Conservation (phyloP, 805 yeast species). For the Nakazawaea anatomiae region DNA sequence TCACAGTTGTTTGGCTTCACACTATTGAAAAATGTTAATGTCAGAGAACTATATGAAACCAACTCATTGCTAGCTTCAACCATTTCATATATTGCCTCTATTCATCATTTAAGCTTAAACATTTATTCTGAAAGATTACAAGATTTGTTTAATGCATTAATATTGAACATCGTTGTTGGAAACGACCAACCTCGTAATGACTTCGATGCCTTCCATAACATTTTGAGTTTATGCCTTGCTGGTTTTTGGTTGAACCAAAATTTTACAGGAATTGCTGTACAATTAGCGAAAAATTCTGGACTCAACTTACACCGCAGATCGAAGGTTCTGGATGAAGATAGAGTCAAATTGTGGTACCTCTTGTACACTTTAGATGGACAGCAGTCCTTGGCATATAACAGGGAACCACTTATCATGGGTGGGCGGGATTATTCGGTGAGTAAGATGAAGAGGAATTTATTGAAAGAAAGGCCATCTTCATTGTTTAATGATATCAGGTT, state of each 20-base stretch:
- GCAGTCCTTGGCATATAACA: slow-evolving; percentile 54
- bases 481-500: slow-evolving; percentile 45
- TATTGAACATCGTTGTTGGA: slow-evolving; percentile 25
- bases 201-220: slow-evolving; percentile 50
- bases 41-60: slow-evolving; percentile 37
- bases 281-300: slow-evolving; percentile 51
- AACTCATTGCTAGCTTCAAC: slow-evolving; percentile 53
- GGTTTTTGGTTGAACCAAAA: slow-evolving; percentile 66
- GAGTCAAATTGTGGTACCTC: slow-evolving; percentile 60
- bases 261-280: slow-evolving; percentile 65
- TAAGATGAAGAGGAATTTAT: slow-evolving; percentile 5
- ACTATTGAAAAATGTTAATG: slow-evolving; percentile 41
- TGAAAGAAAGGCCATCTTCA: slow-evolving; percentile 13
- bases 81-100: slow-evolving; percentile 55
- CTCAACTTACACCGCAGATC: slow-evolving; percentile 24
- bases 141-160: slow-evolving; percentile 21
- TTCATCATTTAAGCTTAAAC: slow-evolving; percentile 43
- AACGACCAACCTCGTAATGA: slow-evolving; percentile 20
- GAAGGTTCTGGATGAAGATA: slow-evolving; percentile 29
- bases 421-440: slow-evolving; percentile 34
- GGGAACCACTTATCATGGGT: slow-evolving; percentile 49
- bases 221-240: slow-evolving; percentile 58
- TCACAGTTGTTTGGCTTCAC: slow-evolving; percentile 66
- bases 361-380: slow-evolving; percentile 64
- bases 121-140: slow-evolving; percentile 21